Conservation (phyloP, 2,329 filamentous ascomycete species). For the Aaosphaeria pasadenensis region DNA sequence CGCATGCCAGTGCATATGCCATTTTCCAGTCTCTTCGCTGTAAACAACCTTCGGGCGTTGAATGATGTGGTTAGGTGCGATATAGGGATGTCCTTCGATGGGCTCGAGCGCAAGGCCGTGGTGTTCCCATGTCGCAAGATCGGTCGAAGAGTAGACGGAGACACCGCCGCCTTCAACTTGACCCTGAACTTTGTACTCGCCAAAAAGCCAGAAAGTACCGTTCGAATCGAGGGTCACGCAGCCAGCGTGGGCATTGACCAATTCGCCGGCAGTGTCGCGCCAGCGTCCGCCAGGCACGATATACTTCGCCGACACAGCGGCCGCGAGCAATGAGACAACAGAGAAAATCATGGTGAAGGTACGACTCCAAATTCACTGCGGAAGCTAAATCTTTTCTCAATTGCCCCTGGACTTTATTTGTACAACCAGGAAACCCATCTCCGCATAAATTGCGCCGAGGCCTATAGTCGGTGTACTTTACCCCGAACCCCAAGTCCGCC, state of each 20-base stretch:
- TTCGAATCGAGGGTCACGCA: conserved; percentile 53
- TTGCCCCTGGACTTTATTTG: no score
- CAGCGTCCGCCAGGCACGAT: conserved; percentile 62
- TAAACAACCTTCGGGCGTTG: conserved; percentile 63
- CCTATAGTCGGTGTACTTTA: no score
- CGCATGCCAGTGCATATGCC: conserved; percentile 63
- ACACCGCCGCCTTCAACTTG: conserved; percentile 60
- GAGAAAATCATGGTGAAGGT: neutral
- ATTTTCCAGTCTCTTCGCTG: conserved; percentile 53
- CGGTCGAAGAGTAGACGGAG: conserved; percentile 56
- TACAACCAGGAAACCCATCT: no score
- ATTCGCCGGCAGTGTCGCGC: conserved; percentile 58
- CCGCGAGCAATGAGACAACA: conserved; percentile 6
- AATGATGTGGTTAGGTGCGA: conserved; percentile 56
- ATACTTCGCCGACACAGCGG: conserved; percentile 45
- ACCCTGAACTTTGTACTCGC: conserved; percentile 59
- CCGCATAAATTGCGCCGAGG: no score
- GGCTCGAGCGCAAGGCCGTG: conserved; percentile 59
- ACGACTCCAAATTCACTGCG: neutral
- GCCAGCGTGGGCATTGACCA: conserved; percentile 62
- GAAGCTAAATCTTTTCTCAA: no score
- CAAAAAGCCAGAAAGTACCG: conserved; percentile 60
- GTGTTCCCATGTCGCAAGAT: conserved; percentile 58
- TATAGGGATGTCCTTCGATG: conserved; percentile 53
- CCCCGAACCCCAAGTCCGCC: no score